phyloP scores from a whole-genome alignment of 495 filamentous ascomycete genomes.

The Penicillium atrosanguineum region DNA sequence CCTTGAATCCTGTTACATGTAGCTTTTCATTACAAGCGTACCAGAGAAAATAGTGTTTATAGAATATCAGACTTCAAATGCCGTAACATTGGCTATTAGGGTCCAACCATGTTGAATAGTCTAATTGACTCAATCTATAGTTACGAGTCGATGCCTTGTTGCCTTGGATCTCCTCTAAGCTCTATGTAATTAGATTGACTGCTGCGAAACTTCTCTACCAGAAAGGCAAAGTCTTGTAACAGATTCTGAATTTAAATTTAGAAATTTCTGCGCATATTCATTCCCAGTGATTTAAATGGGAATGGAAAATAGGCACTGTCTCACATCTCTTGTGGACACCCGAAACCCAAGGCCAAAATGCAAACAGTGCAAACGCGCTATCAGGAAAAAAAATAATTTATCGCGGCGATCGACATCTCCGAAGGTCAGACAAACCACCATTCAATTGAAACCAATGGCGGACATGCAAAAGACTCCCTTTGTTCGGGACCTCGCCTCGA shows the following conservation, averaged over 20 bases:
- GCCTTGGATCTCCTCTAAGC: not conserved
- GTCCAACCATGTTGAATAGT: not conserved
- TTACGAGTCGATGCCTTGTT: not conserved
- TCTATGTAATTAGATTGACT: too few species aligned
- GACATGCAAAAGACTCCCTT: slow-evolving; percentile 64
- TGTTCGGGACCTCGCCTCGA: slow-evolving; percentile 72
- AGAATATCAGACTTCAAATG: not conserved
- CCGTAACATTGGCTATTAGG: not conserved
- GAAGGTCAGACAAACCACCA: slow-evolving; percentile 3
- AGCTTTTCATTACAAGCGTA: not conserved
- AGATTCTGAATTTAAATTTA: too few species aligned
- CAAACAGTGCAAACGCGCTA: slow-evolving; percentile 41
- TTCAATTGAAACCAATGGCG: slow-evolving; percentile 34
- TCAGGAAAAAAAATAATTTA: slow-evolving; percentile 37
- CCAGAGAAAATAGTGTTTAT: not conserved
- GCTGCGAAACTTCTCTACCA: too few species aligned
- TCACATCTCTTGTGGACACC: slow-evolving; percentile 6
- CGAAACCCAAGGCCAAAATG: slow-evolving; percentile 17
- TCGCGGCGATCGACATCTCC: slow-evolving; percentile 22
- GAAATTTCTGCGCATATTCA: not conserved
- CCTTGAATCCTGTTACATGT: not conserved
- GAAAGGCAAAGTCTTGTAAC: too few species aligned
- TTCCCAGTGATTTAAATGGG: not conserved
- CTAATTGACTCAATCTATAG: not conserved
- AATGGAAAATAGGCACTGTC: not conserved